These are phyloP conservation scores for Wickerhamomyces chambardii DNA, from an alignment of 805 yeast species.

Conservation along the genomic window DNA sequence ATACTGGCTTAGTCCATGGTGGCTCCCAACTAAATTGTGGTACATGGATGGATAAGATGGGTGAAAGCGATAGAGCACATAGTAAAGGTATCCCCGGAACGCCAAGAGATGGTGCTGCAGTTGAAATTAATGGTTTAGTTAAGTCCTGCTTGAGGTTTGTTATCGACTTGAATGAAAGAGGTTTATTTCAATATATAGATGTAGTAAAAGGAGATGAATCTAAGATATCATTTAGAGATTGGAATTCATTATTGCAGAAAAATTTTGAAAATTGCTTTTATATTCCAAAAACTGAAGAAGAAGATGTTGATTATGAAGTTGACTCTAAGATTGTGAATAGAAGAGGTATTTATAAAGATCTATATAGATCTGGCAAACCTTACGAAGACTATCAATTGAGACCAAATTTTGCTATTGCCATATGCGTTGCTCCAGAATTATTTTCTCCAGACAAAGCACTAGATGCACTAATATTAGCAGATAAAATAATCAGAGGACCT, in stretches of 20 bases:
- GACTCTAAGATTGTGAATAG: constrained; percentile 67
- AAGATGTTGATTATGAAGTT: constrained; percentile 54
- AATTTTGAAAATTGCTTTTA: constrained; percentile 78
- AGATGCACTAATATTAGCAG: constrained; percentile 65
- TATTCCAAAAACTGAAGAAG: constrained; percentile 54
- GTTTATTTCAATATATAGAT: constrained; percentile 44
- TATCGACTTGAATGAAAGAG: constrained; percentile 41
- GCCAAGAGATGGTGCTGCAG: constrained; percentile 95
- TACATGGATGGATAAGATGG: constrained; percentile 99
- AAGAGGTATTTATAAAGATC: constrained; percentile 90
- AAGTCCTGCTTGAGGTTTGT: constrained; percentile 83
- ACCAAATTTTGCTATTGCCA: constrained; percentile 88
- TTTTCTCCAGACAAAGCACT: constrained; percentile 56
- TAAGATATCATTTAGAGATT: constrained; percentile 45
- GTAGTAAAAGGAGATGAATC: constrained; percentile 56
- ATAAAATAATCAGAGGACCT: constrained; percentile 71
- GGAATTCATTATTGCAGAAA: constrained; percentile 63
- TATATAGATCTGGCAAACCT: constrained; percentile 72
- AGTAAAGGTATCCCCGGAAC: constrained; percentile 94
- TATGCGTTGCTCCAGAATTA: constrained; percentile 91
- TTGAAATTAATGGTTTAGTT: constrained; percentile 83
- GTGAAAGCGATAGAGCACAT: constrained; percentile 79
- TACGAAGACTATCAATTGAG: constrained; percentile 92
- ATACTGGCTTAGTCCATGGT: constrained; percentile 79
- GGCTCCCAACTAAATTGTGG: constrained; percentile 94